Base-by-base conservation (phyloP, 805 yeast genomes). In the Barnettozyma salicaria region DNA sequence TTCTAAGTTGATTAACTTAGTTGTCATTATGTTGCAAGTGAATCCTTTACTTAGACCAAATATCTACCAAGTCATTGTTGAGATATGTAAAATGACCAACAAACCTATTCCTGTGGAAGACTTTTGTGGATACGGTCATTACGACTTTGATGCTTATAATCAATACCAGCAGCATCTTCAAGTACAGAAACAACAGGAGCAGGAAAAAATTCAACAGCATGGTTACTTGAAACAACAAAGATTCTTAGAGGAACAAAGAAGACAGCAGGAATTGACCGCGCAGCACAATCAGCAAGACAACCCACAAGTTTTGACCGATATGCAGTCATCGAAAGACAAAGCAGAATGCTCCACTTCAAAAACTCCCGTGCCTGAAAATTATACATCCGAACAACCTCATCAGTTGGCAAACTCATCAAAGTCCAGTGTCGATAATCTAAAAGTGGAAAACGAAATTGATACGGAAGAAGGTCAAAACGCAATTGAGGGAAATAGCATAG, bases 1-100 rank as follows among this genome's bases (percentile, higher is more conserved):
- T 1, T 75, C 79, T 11, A 77, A 79, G 36, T 61, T 92, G 45
- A 82, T 80, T 52, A 80, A 80, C 52, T 65, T 92, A 53, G 81
- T 88, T 37, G 72, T 80, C 27, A 78, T 84, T 20, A 74, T 87
- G 79, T 66, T 90, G 27, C 86, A 84, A 44, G 95, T 85, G 40
- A 84, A 81, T 48, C 96, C 97, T 4, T 55, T 74, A 11, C 66
- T 72, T 47, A 72, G 98, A 52, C 97, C 97, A 3, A 89, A 87
- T 56, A 77, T 87, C 13, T 86, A 78, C 47, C 97, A 89, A 60
- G 81, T 90, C 1, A 53, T 80, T 40, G 58, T 63, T 38, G 84
- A 78, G 47, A 55, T 88, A 24, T 77, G 81, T 56, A 61, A 75
- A 30, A 64, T 88, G 57, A 60, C 76, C 35, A 76, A 76, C 23